These are phyloP conservation scores for Pseudotulostoma volvatum DNA, from an alignment of 495 filamentous ascomycete genomes.

Conservation along the genomic window DNA sequence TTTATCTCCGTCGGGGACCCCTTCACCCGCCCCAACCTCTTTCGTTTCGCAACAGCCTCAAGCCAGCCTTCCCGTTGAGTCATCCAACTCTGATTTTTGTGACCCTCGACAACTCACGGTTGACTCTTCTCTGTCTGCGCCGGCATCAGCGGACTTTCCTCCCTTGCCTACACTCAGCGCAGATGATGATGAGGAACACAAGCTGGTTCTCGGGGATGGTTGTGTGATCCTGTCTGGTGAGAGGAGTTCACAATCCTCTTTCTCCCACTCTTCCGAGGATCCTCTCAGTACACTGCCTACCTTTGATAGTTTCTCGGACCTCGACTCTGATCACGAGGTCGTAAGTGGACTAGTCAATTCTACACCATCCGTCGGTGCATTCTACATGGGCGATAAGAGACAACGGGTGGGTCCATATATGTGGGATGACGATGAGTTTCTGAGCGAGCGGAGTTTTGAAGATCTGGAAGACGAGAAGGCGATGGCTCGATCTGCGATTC, in stretches of 20 bases:
- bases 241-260: constrained; percentile 30
- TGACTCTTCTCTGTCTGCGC: constrained; percentile 36
- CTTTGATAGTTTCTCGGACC: constrained; percentile 77
- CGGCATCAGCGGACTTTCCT: constrained; percentile 44
- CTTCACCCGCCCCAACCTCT: constrained; percentile 49
- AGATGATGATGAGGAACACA: constrained; percentile 63
- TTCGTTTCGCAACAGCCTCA: constrained; percentile 46
- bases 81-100: constrained; percentile 50
- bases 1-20: constrained; percentile 46
- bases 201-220: constrained; percentile 51
- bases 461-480: constrained; percentile 51
- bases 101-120: constrained; percentile 87
- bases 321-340: constrained; percentile 87
- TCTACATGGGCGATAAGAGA: constrained; percentile 59
- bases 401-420: constrained; percentile 53
- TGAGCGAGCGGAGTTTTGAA: constrained; percentile 61
- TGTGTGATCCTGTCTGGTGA: constrained; percentile 38
- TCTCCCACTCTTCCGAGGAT: constrained; percentile 31
- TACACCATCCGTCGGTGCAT: constrained; percentile 36
- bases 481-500: constrained; percentile 35
- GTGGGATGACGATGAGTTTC: constrained; percentile 57
- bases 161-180: constrained; percentile 50
- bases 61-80: constrained; percentile 18
- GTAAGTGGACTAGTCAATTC: constrained; percentile 62
- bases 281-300: constrained; percentile 47